Conservation (phyloP, 2,329 filamentous ascomycete genomes). For the Cladosporium velox region DNA sequence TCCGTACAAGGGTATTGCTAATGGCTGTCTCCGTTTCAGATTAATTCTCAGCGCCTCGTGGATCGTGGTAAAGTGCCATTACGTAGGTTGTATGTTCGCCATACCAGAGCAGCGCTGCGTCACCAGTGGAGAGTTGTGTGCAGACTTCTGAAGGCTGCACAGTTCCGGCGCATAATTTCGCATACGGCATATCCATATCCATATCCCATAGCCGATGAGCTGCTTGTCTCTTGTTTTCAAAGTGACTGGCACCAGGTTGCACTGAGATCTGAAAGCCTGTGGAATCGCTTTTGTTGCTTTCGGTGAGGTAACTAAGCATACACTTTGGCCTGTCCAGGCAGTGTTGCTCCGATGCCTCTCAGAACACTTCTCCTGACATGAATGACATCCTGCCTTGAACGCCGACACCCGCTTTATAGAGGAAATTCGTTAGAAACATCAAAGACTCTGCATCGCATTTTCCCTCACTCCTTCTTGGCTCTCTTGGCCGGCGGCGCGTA, state of each 20-base stretch:
- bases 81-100: neutral
- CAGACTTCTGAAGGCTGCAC: neutral
- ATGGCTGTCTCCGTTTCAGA: conserved; percentile 3
- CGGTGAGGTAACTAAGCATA: neutral
- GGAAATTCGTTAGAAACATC: neutral
- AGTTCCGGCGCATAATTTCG: neutral
- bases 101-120: neutral
- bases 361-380: neutral
- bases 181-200: neutral
- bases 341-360: neutral
- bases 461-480: conserved; percentile 16
- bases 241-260: neutral
- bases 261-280: neutral
- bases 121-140: neutral
- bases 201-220: neutral
- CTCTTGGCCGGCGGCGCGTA: conserved; percentile 16
- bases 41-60: neutral
- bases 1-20: neutral
- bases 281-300: neutral
- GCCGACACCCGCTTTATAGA: neutral
- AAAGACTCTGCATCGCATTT: neutral
- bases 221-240: neutral
- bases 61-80: neutral
- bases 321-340: neutral
- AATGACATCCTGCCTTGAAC: neutral